These are phyloP conservation scores for Termitomyces sp. DNA, from an alignment of 768 basidiomycete species.

Conservation along the genomic window DNA sequence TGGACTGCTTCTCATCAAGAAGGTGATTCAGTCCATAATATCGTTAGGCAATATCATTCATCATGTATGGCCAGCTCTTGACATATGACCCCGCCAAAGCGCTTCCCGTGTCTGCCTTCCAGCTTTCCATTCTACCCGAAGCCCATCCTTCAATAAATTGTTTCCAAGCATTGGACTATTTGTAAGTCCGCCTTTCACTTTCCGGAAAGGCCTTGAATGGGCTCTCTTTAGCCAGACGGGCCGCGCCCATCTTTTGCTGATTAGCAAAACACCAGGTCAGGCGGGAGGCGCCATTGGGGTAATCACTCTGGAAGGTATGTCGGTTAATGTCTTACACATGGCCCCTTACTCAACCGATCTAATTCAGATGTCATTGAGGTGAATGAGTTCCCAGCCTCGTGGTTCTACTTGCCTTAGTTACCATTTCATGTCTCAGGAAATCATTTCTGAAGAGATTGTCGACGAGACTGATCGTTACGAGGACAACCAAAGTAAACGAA, in stretches of 20 bases:
- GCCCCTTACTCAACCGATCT: background rate
- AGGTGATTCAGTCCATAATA: constrained; percentile 33
- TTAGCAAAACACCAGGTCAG: constrained; percentile 78
- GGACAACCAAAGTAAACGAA: constrained; percentile 77
- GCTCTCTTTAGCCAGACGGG: constrained; percentile 73
- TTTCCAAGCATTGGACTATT: constrained; percentile 93
- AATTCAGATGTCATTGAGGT: constrained; percentile 69
- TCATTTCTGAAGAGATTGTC: constrained; percentile 93
- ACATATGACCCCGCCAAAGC: constrained; percentile 82
- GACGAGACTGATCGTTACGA: constrained; percentile 92
- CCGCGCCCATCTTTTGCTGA: constrained; percentile 83
- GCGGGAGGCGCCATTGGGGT: constrained; percentile 87
- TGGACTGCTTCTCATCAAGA: constrained; percentile 81
- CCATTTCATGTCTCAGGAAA: constrained; percentile 52
- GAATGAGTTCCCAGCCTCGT: background rate
- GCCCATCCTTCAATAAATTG: constrained; percentile 86
- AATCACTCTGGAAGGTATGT: constrained; percentile 76
- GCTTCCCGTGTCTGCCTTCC: constrained; percentile 68
- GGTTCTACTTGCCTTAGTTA: background rate
- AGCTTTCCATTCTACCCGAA: constrained; percentile 83
- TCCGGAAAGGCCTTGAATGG: background rate
- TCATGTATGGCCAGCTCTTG: constrained; percentile 51
- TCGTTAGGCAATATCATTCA: constrained; percentile 1
- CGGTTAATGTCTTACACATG: background rate
- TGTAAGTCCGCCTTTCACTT: constrained; percentile 37